These are phyloP conservation scores for Capsicum rhomboideum DNA, from an alignment of 257 asterid genomes.

Conservation along the genomic window DNA sequence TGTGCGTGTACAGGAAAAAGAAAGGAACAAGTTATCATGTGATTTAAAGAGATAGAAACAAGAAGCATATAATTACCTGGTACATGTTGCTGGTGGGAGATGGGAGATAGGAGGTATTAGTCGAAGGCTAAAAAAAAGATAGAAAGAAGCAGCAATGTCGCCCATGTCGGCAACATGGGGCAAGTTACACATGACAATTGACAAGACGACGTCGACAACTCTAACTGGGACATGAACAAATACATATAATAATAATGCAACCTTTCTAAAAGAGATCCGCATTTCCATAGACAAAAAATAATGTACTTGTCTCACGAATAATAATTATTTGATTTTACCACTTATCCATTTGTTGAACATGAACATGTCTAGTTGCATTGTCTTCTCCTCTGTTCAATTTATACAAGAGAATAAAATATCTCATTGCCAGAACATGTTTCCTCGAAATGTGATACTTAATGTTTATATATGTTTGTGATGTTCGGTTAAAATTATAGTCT, in stretches of 20 bases:
- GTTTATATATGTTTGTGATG: not conserved
- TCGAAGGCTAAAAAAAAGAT: too few species aligned
- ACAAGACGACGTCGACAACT: not conserved
- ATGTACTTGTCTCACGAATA: not conserved
- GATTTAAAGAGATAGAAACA: too few species aligned
- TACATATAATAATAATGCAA: not conserved
- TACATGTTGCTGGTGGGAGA: too few species aligned
- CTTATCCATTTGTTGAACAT: not conserved
- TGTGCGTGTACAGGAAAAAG: not conserved
- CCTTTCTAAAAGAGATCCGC: not conserved
- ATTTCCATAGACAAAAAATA: not conserved
- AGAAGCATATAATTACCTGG: too few species aligned
- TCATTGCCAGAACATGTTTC: not conserved
- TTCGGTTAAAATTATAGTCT: not conserved
- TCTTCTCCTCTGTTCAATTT: not conserved
- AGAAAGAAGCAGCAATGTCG: not conserved
- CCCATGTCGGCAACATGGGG: not conserved
- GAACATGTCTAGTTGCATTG: not conserved
- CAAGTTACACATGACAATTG: not conserved
- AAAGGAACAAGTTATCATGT: not conserved
- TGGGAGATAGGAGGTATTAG: too few species aligned
- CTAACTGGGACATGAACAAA: not conserved
- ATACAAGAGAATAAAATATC: not conserved
- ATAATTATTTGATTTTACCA: not conserved
- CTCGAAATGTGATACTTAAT: not conserved